Evolutionary conservation across 257 asterid genomes (phyloP), one percentile per base, ranked within the genome.

Genomic region (Coffea canephora): DNA sequence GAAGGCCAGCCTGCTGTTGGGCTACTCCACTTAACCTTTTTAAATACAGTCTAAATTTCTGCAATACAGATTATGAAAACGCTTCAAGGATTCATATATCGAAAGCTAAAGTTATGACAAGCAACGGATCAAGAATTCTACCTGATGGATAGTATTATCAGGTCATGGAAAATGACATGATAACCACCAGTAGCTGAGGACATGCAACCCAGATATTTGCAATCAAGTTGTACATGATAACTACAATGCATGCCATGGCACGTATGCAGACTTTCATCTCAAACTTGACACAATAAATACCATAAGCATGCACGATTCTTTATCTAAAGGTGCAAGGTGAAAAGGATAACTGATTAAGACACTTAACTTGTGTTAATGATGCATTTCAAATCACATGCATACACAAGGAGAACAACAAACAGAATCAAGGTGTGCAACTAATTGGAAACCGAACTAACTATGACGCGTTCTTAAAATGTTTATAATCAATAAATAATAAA

Each of bases 21-120:
- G 91, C 86, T 74, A 92, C 93, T 82, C 92, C 97, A 86, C 92
- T 90, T 86, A 93, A 78, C 86, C 97, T 89, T 89, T 93, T 93
- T 71, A 93, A 85, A 83, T 90, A 91, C 36, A 90, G 87, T 80
- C 97, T 93, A 81, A 93, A 93, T 85, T 93, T 93, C 97, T 91
- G 94, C 87, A 69, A 39, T 21, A 80, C 52, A 25, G 31, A 74
- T 59, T 19, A 72, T 5, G 54, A 78, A 43, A 78, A 18, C 78
- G 52, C 15, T 21, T 81, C 41, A 69, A 19, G 66, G 27, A 77
- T 36, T 34, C 39, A 50, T 19, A 66, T 14, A 54, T 10, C 7
- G 19, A 67, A 83, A 71, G 54, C 62, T 54, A 69, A 68, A 55
- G 52, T 1, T 8, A 65, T 69, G 68, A 50, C 49, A 74, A 75